Evolutionary conservation across 306 rosid genomes (phyloP).

Genomic region (Cucumis hystrix): DNA sequence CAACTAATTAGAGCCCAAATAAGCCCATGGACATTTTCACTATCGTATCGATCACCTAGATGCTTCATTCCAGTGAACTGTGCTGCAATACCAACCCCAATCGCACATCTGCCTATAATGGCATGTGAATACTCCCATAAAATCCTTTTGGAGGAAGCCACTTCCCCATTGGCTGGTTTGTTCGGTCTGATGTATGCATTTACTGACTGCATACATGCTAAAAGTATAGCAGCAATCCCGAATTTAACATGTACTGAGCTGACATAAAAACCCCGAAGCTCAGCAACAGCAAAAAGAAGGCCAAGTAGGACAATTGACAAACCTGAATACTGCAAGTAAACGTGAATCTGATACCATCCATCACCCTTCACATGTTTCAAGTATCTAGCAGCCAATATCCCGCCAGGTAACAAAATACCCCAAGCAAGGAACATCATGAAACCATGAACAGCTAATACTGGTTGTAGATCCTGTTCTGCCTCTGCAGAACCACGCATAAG

Average conservation of each 20-base stretch:
- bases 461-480: conserved; percentile 86
- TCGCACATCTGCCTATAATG: conserved; percentile 57
- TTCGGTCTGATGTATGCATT: conserved; percentile 61
- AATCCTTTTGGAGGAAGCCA: conserved; percentile 37
- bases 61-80: conserved; percentile 84
- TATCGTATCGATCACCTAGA: conserved; percentile 60
- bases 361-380: conserved; percentile 85
- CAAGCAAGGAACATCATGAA: conserved; percentile 94
- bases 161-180: conserved; percentile 43
- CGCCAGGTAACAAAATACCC: conserved; percentile 90
- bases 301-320: conserved; percentile 61
- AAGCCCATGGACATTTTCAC: conserved; percentile 58
- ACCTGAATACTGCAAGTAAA: conserved; percentile 87
- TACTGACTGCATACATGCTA: conserved; percentile 61
- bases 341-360: conserved; percentile 83
- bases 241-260: conserved; percentile 67
- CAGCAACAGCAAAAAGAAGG: conserved; percentile 87
- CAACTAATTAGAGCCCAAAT: conserved; percentile 56
- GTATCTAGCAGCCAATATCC: conserved; percentile 75
- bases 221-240: conserved; percentile 49
- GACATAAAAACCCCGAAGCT: conserved; percentile 66
- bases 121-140: conserved; percentile 71
- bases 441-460: conserved; percentile 87
- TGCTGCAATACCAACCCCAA: conserved; percentile 58
- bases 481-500: conserved; percentile 83